Conservation (phyloP, 2,329 filamentous ascomycete genomes). For the Cordyceps pruinosa region DNA sequence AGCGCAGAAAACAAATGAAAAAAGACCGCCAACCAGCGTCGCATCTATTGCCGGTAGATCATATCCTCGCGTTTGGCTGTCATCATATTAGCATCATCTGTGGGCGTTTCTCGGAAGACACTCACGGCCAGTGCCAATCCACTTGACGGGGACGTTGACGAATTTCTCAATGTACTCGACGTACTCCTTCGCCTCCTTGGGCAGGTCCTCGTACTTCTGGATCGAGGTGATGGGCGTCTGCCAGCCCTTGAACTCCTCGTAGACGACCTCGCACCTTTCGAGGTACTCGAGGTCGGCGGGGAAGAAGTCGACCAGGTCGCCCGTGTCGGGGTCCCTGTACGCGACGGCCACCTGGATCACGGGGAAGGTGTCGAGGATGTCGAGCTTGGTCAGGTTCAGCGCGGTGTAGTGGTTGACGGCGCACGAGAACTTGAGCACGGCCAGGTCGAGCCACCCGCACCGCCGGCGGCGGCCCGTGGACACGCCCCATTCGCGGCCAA, state of each 20-base stretch:
- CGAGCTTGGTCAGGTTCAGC: slow-evolving; percentile 49
- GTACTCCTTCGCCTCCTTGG: slow-evolving; percentile 57
- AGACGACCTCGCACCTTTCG: slow-evolving; percentile 55
- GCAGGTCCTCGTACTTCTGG: slow-evolving; percentile 56
- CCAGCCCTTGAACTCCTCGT: slow-evolving; percentile 65
- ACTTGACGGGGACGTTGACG: slow-evolving; percentile 55
- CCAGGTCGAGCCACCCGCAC: slow-evolving; percentile 57
- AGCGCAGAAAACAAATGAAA: neutral
- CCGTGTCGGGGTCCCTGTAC: slow-evolving; percentile 44
- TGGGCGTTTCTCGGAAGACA: too few species aligned
- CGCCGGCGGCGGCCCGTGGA: slow-evolving; percentile 54
- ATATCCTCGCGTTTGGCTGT: neutral
- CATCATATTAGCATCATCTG: neutral
- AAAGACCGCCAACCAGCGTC: neutral
- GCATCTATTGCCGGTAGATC: neutral
- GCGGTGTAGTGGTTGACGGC: slow-evolving; percentile 61
- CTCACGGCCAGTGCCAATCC: slow-evolving; percentile 54
- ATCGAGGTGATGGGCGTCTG: slow-evolving; percentile 54
- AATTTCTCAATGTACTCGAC: slow-evolving; percentile 61
- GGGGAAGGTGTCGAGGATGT: slow-evolving; percentile 63
- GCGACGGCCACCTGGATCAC: slow-evolving; percentile 68
- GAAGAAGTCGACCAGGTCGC: slow-evolving; percentile 41
- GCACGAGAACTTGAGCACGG: slow-evolving; percentile 57
- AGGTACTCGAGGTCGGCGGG: slow-evolving; percentile 55
- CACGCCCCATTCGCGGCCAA: slow-evolving; percentile 37